Evolutionary conservation across 169 alveolate genomes (phyloP).

Genomic region (Eimeria maxima): DNA sequence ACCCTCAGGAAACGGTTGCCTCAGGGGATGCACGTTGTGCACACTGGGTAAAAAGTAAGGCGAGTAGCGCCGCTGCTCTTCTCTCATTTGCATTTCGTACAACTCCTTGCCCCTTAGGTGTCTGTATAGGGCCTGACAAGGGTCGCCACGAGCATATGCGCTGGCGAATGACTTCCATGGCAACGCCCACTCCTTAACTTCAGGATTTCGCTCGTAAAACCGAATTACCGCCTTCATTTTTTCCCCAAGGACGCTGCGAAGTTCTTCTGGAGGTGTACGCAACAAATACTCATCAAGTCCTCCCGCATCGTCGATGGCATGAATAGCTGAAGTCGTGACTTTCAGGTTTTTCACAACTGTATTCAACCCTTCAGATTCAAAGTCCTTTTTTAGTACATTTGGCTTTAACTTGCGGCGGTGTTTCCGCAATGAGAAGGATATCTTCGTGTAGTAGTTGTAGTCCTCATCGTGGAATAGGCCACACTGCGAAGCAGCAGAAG

Average conservation of each 20-base stretch:
- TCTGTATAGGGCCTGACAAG: slow-evolving; percentile 71
- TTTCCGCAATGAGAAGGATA: slow-evolving; percentile 65
- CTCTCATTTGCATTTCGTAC: slow-evolving; percentile 53
- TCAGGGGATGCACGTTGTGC: slow-evolving; percentile 73
- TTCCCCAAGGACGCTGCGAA: slow-evolving; percentile 93
- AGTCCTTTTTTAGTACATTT: slow-evolving; percentile 55
- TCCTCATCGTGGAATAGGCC: slow-evolving; percentile 94
- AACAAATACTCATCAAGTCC: slow-evolving; percentile 93
- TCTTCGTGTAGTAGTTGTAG: slow-evolving; percentile 84
- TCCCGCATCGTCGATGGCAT: slow-evolving; percentile 93
- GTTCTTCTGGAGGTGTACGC: slow-evolving; percentile 93
- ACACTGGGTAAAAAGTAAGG: slow-evolving; percentile 82
- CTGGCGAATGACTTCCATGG: slow-evolving; percentile 84
- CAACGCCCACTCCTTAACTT: slow-evolving; percentile 77
- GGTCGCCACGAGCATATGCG: slow-evolving; percentile 69
- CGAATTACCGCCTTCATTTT: slow-evolving; percentile 90
- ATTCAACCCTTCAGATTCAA: slow-evolving; percentile 85
- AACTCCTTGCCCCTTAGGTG: slow-evolving; percentile 80
- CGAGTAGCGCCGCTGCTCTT: slow-evolving; percentile 44
- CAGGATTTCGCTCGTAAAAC: slow-evolving; percentile 88
- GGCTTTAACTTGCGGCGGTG: slow-evolving; percentile 79
- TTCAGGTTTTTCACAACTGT: slow-evolving; percentile 90
- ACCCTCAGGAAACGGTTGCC: slow-evolving; percentile 81
- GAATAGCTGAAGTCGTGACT: slow-evolving; percentile 91
- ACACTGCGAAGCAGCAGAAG: slow-evolving; percentile 94